Evolutionary conservation across 2,329 filamentous ascomycete species (phyloP), one percentile per base, ranked within the genome.

Genomic region (Chrysoporthe austroafricana): DNA sequence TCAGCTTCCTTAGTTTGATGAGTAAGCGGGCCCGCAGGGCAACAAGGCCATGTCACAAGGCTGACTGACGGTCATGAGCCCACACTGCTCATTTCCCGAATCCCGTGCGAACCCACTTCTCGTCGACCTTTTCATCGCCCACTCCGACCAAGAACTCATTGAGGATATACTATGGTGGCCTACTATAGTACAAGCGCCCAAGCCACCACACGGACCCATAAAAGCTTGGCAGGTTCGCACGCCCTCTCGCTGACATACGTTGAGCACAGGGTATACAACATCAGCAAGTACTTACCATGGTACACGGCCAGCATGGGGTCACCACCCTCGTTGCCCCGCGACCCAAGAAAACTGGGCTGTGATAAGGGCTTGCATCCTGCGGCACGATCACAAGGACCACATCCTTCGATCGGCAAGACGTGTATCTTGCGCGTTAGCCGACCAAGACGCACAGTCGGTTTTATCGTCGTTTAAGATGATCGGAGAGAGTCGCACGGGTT

Each of bases 341-440:
- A 52, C 34, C 54, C 61, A 56, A 26, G 66, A 46, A 44, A 63
- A 16, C 65, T 42, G 54, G 13, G 56, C 32, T 46, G 63, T 60
- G 63, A 61, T 52, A 50, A 43, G 16, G 63, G 14, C 56, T 65
- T 68, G 58, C 66, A 59, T 56, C 42, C 54, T 72, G 63, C 63
- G 48, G 54, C 52, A 18, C 36, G 59, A 63, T 63, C 66, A 57
- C 58, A 60, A 57, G 43, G 62, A 26, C 48, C 54, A 64, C 26
- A 58, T 62, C 62, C 62, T 54, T 48, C 56, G 54, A 67, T 67
- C 46, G 57, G 46, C 61, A 63, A 63, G 36, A 26, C 26, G 46
- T 34, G 50, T 66, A 50, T 56, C 64, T 66, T 43, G 64, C 62
- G 59, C 57, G 50, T 50, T 21, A 66, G 52, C 64, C 59, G 59